Conservation (phyloP, 805 yeast species). For the Saturnispora sanitii region DNA sequence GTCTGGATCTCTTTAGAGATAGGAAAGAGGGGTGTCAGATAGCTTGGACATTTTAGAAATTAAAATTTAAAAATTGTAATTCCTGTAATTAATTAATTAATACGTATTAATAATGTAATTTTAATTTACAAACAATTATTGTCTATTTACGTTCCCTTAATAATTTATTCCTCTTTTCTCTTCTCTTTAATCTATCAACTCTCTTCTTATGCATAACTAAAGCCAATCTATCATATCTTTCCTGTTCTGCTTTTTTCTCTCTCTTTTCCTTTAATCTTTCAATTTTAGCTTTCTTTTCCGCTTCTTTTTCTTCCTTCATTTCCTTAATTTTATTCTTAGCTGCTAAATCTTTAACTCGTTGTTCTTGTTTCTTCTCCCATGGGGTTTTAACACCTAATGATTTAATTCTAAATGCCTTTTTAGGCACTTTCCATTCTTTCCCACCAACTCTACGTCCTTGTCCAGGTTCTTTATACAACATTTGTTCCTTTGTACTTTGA, state of each 20-base stretch:
- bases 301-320: conserved; percentile 69
- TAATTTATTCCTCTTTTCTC: conserved; percentile 90
- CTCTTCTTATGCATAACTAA: conserved; percentile 85
- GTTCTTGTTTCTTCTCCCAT: conserved; percentile 60
- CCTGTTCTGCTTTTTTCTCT: conserved; percentile 78
- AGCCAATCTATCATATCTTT: conserved; percentile 75
- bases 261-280: conserved; percentile 60
- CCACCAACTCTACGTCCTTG: conserved; percentile 27
- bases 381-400: conserved; percentile 49
- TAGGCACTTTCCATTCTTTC: conserved; percentile 62
- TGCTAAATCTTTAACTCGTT: conserved; percentile 54
- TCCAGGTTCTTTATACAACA: conserved; percentile 14
- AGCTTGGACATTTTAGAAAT: conserved; percentile 20
- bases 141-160: conserved; percentile 62
- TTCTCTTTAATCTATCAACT: conserved; percentile 79
- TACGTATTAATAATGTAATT: neutral
- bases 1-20: conserved; percentile 24
- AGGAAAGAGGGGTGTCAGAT: conserved; percentile 32
- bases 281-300: conserved; percentile 42
- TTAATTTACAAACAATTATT: neutral
- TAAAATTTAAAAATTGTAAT: neutral
- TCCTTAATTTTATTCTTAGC: conserved; percentile 60
- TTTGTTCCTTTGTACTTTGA: conserved; percentile 1
- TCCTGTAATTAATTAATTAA: neutral
- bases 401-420: conserved; percentile 57